Evolutionary conservation across 2,329 filamentous ascomycete genomes (phyloP).

Genomic region (Neofusicoccum ribis): DNA sequence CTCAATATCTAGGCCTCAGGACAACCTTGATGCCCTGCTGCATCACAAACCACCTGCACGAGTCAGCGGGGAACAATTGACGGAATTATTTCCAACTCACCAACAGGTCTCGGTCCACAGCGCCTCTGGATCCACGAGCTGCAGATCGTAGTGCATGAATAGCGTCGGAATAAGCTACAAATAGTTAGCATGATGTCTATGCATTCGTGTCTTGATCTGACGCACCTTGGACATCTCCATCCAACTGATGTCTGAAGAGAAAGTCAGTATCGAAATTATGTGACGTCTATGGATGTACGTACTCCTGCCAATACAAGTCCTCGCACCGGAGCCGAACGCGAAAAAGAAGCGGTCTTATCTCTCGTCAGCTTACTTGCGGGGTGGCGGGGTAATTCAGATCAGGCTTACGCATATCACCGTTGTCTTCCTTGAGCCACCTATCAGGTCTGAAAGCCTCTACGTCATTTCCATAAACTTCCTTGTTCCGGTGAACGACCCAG

Average conservation of each 20-base stretch:
- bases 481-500: conserved; percentile 46
- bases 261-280: neutral
- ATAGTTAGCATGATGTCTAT: neutral
- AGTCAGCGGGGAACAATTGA: neutral
- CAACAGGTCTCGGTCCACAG: conserved; percentile 32
- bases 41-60: conserved; percentile 31
- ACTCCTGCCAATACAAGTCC: conserved; percentile 31
- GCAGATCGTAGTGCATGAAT: conserved; percentile 36
- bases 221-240: conserved; percentile 33
- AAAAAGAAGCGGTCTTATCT: conserved; percentile 33
- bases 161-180: conserved; percentile 37
- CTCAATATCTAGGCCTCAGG: conserved; percentile 5
- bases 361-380: conserved; percentile 18
- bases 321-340: conserved; percentile 34
- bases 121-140: conserved; percentile 32
- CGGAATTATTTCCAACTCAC: conserved; percentile 18
- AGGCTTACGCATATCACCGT: conserved; percentile 30
- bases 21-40: conserved; percentile 30
- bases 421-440: conserved; percentile 44
- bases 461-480: conserved; percentile 42
- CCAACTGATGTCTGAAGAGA: conserved; percentile 32
- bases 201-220: neutral
- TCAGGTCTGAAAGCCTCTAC: conserved; percentile 47
- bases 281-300: neutral
- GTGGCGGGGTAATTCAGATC: neutral